Base-by-base conservation (phyloP, 192 early-diverging fungal species). In the Coemansia sp. region DNA sequence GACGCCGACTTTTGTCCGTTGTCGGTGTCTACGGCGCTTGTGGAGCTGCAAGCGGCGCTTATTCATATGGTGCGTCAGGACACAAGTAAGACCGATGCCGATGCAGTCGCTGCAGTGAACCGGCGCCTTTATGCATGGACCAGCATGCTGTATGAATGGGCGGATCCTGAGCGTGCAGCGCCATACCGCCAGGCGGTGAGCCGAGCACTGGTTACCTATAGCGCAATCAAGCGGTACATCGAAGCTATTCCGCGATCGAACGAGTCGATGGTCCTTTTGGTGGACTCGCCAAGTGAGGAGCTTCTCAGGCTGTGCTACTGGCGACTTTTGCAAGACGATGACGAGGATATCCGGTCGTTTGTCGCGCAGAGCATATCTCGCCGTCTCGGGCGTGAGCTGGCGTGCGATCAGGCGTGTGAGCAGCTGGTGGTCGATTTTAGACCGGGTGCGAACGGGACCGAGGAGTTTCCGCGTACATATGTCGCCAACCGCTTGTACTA, bases 241-340 rank as follows among this genome's bases (percentile, higher is more conserved):
- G 63, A 64, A 53, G 56, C 64, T 11, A 41, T 54, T 17, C 29
- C 52, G 29, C 27, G 30, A 30, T 33, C 29, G 30, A 54, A 31
- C 29, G 52, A 15, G n/a, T 54, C 30, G 17, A 54, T 54, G 52
- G n/a, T 55, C 27, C 36, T 40, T 19, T 30, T 33, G 33, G 52
- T 54, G 29, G n/a, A 54, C n/a, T 29, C 29, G 2, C 27, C 11
- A 8, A 82, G 81, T 52, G 78, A 84, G 28, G 64, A 86, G 70
- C 74, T 84, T 13, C 70, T 87, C 62, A 67, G 79, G 0, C 57
- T 85, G 48, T 75, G 78, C 27, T 81, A 68, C 33, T 70, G 79
- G 54, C 54, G 64, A 3, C 50, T 85, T 37, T 60, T 92, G 53
- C 82, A 93, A 62, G 92, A 94, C 78, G 92, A 94, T 58, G 90